A percentile compares a stretch with the other conserved stretches of the same genome.
Conservation (phyloP, 2,329 filamentous ascomycete genomes). For the Talaromyces sp. region DNA sequence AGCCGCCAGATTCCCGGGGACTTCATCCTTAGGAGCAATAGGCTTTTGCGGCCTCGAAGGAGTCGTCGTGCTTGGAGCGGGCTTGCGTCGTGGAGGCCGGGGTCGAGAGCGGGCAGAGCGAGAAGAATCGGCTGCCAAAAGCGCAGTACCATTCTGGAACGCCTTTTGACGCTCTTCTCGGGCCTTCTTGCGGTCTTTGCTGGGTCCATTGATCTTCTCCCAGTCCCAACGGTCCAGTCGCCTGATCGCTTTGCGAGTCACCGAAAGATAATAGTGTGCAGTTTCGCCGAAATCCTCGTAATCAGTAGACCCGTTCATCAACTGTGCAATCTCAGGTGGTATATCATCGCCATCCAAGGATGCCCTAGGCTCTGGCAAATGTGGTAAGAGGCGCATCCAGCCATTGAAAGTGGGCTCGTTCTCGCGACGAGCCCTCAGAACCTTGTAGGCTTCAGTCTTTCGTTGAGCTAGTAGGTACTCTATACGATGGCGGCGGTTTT, state of each 20-base stretch:
- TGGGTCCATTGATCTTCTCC: conserved; percentile 41
- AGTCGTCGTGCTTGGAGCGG: conserved; percentile 9
- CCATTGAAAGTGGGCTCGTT: conserved; percentile 41
- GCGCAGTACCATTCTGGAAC: conserved; percentile 26
- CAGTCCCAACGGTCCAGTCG: conserved; percentile 49
- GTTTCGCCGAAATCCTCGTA: conserved; percentile 51
- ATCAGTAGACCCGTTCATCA: conserved; percentile 25
- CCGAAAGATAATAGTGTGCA: conserved; percentile 45
- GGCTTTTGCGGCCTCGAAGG: conserved; percentile 13
- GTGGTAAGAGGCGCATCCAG: conserved; percentile 43
- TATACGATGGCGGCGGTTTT: conserved; percentile 49
- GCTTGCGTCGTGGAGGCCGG: conserved; percentile 20
- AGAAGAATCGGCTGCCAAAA: conserved; percentile 21
- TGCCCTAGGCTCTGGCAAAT: conserved; percentile 47
- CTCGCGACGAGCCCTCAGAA: conserved; percentile 40
- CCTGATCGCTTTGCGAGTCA: conserved; percentile 44
- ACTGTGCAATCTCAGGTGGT: conserved; percentile 1
- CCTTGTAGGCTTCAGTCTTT: conserved; percentile 38
- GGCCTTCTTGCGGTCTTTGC: conserved; percentile 38
- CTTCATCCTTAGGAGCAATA: conserved; percentile 21
- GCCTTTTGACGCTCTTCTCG: conserved; percentile 40
- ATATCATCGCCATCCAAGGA: conserved; percentile 43
- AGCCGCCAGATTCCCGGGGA: not conserved
- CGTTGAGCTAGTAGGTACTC: conserved; percentile 49
- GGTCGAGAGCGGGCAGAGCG: conserved; percentile 17